Base-by-base conservation (phyloP, 495 filamentous ascomycete species). In the Podospora pseudopauciseta region DNA sequence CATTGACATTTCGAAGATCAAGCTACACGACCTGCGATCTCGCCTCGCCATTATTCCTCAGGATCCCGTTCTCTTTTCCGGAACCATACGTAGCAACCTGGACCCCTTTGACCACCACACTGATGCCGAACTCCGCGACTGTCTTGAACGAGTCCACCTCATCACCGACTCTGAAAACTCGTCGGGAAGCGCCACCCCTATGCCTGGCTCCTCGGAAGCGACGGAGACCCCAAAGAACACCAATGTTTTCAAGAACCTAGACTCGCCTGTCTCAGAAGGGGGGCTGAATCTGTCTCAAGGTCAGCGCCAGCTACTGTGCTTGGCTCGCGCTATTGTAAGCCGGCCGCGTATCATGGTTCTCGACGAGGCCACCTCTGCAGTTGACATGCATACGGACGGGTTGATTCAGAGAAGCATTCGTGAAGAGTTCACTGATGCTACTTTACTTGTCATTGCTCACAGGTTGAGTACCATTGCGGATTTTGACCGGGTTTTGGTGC, bases 301-400 rank as follows among this genome's bases (percentile, higher is more conserved):
- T 3, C 93, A 97, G 76, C 85, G 92, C 5, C 93, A 97, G 73
- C 90, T 96, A 0, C 86, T 97, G 15, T 95, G 92, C 71, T 87
- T 97, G 1, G 93, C 93, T 0, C 89, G 93, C 5, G 93, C 93
- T 49, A 94, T 96, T 72, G 88, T 96, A 34, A 82, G 87, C 4
- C 85, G 88, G 0, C 91, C 92, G 13, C 91, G 91, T 72, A 89
- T 97, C 68, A 90, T 97, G 86, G 88, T 97, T 9, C 84, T 97
- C 11, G 93, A 97, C 74, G 93, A 97, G 79, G 93, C 93, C 0
- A 97, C 93, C 0, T 90, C 87, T 4, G 91, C 93, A 3, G 92
- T 97, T 4, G 93, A 97, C 77, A 93, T 92, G 89, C 86, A 88
- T 53, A 95, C 91, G 0, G 93, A 97, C 76, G 81, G 85, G 5